Conservation (phyloP, 306 rosid genomes). For the Rubus parviflorus region DNA sequence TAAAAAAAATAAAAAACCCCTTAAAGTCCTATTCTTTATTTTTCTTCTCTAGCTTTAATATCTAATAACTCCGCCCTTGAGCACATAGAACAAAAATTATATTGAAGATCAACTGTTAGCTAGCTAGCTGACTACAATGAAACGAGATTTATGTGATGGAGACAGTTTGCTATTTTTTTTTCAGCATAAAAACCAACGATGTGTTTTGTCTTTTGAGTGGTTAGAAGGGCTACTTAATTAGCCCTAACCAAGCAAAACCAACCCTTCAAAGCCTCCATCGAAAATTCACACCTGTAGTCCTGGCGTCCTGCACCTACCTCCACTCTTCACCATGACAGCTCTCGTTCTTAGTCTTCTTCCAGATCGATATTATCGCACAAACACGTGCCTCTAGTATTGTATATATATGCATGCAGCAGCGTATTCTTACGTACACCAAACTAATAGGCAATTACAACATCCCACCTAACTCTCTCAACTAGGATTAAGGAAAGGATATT, state of each 20-base stretch:
- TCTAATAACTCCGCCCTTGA: neutral
- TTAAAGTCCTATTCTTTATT: neutral
- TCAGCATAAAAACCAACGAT: neutral
- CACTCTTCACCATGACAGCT: neutral
- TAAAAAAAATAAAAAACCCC: too few species aligned
- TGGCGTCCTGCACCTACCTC: conserved; percentile 37
- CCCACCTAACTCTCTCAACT: conserved; percentile 15
- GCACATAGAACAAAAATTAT: neutral
- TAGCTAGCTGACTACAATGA: neutral
- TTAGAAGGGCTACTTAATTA: conserved; percentile 1
- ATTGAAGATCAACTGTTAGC: neutral
- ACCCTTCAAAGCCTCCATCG: conserved; percentile 31
- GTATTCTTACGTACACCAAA: neutral
- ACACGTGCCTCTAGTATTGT: conserved; percentile 29
- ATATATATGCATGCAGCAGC: neutral
- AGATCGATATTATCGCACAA: conserved; percentile 8
- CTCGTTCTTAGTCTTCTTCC: neutral
- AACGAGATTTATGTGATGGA: neutral
- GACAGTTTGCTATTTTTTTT: neutral
- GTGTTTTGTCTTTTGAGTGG: conserved; percentile 22
- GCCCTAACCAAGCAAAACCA: conserved; percentile 18
- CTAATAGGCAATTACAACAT: neutral
- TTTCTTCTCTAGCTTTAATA: neutral
- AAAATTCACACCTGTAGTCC: neutral
- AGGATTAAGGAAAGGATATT: conserved; percentile 11